phyloP scores from a whole-genome alignment of 2,329 filamentous ascomycete genomes.

The Pezicula carpinea region DNA sequence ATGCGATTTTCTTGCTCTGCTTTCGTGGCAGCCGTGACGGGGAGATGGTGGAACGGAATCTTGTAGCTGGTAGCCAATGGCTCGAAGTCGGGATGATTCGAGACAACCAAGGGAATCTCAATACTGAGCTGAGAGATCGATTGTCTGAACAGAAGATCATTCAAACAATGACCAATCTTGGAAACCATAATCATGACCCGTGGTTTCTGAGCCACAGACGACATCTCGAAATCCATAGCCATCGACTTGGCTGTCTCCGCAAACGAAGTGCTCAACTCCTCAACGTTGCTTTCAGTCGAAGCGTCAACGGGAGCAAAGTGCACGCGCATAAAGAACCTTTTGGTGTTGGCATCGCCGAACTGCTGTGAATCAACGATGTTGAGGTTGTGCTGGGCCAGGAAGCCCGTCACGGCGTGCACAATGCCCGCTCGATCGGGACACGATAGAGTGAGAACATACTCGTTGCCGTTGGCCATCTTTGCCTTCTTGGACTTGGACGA shows the following conservation, averaged over 20 bases:
- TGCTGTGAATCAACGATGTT: constrained; percentile 84
- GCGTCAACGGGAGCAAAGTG: constrained; percentile 61
- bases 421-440: constrained; percentile 83
- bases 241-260: constrained; percentile 56
- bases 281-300: constrained; percentile 33
- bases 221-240: constrained; percentile 67
- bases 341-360: constrained; percentile 69
- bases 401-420: constrained; percentile 76
- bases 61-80: constrained; percentile 67
- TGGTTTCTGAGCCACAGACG: constrained; percentile 63
- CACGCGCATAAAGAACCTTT: constrained; percentile 85
- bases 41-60: constrained; percentile 76
- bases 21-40: constrained; percentile 76
- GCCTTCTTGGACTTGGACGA: neutral
- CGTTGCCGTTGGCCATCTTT: constrained; percentile 43
- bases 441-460: constrained; percentile 67
- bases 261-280: constrained; percentile 52
- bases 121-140: constrained; percentile 67
- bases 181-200: constrained; percentile 84
- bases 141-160: constrained; percentile 77
- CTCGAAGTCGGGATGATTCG: constrained; percentile 73
- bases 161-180: constrained; percentile 82
- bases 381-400: constrained; percentile 68
- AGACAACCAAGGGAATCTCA: constrained; percentile 73
- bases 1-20: constrained; percentile 66